phyloP scores from a whole-genome alignment of 2,329 filamentous ascomycete species.

The Fusarium equiseti region DNA sequence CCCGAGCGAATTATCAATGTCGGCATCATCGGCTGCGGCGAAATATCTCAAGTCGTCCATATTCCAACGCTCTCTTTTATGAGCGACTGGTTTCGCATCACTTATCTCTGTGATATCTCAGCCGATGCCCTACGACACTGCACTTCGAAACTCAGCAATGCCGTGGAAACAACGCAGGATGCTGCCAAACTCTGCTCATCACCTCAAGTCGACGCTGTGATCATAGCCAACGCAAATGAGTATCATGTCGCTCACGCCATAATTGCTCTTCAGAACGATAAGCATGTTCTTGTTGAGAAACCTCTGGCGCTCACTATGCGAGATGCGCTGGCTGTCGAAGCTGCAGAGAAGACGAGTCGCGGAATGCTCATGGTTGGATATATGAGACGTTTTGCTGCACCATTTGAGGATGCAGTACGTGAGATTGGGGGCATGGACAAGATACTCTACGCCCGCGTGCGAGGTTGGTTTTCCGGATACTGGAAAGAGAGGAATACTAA shows the following conservation, averaged over 20 bases:
- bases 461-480: not conserved
- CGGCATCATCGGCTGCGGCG: slow-evolving; percentile 17
- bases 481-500: not conserved
- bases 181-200: slow-evolving; percentile 58
- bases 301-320: slow-evolving; percentile 64
- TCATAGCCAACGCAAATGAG: slow-evolving; percentile 65
- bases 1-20: not conserved
- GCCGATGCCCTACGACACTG: slow-evolving; percentile 46
- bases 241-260: slow-evolving; percentile 66
- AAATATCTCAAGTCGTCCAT: slow-evolving; percentile 61
- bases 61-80: slow-evolving; percentile 62
- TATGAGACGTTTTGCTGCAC: slow-evolving; percentile 70
- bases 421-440: slow-evolving; percentile 64
- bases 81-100: slow-evolving; percentile 58
- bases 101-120: slow-evolving; percentile 66
- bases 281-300: slow-evolving; percentile 71
- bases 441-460: slow-evolving; percentile 67
- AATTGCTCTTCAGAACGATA: slow-evolving; percentile 64
- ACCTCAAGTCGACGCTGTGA: slow-evolving; percentile 63
- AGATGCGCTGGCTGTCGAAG: slow-evolving; percentile 60
- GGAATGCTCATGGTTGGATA: slow-evolving; percentile 69
- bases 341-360: slow-evolving; percentile 58
- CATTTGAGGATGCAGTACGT: slow-evolving; percentile 65
- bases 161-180: slow-evolving; percentile 51
- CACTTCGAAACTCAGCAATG: slow-evolving; percentile 34